A percentile compares a stretch with the other conserved stretches of the same genome.
These are phyloP conservation scores for Didymella exigua DNA, from an alignment of 2,329 filamentous ascomycete genomes.

Conservation along the genomic window DNA sequence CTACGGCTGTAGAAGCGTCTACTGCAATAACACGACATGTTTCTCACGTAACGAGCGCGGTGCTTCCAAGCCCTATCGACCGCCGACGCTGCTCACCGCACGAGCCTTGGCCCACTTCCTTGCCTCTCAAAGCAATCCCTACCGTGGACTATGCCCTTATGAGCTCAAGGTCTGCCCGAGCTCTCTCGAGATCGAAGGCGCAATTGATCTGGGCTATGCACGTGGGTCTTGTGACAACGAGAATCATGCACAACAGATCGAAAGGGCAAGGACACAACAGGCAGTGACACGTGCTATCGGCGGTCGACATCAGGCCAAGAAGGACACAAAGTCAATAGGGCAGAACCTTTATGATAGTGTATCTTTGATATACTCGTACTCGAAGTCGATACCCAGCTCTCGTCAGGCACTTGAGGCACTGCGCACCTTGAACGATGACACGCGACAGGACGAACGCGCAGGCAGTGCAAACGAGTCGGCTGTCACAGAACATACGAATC, in stretches of 20 bases:
- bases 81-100: slow-evolving; percentile 81
- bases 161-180: slow-evolving; percentile 43
- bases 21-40: slow-evolving; percentile 78
- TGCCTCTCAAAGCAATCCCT: slow-evolving; percentile 78
- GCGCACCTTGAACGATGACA: slow-evolving; percentile 8
- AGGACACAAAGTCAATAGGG: slow-evolving; percentile 66
- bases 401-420: slow-evolving; percentile 32
- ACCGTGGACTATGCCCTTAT: slow-evolving; percentile 69
- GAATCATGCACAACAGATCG: background rate
- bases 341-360: slow-evolving; percentile 60
- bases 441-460: background rate
- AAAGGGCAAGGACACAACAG: background rate
- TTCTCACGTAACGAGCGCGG: slow-evolving; percentile 76
- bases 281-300: slow-evolving; percentile 25
- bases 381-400: slow-evolving; percentile 38
- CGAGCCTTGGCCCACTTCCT: slow-evolving; percentile 80
- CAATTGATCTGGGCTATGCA: slow-evolving; percentile 1
- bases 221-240: background rate
- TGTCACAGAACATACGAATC: slow-evolving; percentile 15
- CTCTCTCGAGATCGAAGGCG: slow-evolving; percentile 30
- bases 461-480: slow-evolving; percentile 18
- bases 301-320: slow-evolving; percentile 44
- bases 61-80: slow-evolving; percentile 71
- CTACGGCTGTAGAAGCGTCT: slow-evolving; percentile 72
- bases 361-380: slow-evolving; percentile 43